These are phyloP conservation scores for Leptographium wingfieldii DNA, from an alignment of 2,329 filamentous ascomycete species.

Conservation along the genomic window DNA sequence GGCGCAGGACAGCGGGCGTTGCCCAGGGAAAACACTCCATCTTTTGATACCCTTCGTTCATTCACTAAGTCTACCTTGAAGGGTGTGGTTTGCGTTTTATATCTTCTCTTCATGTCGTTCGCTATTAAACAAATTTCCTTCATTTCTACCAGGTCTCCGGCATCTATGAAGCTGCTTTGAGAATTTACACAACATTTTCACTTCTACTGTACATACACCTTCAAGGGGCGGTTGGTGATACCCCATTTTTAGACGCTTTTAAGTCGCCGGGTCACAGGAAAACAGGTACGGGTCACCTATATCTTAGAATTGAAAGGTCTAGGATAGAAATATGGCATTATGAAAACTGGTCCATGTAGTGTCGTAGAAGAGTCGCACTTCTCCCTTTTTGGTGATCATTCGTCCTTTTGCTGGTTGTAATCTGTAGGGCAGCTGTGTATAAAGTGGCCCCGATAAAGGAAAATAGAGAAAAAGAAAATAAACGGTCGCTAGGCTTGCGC, in stretches of 20 bases:
- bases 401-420: no score
- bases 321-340: neutral
- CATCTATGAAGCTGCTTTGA: neutral
- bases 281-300: neutral
- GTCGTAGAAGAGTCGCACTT: no score
- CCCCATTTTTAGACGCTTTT: neutral
- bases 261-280: neutral
- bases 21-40: slow-evolving; percentile 3
- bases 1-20: slow-evolving; percentile 6
- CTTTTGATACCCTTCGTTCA: slow-evolving; percentile 12
- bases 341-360: neutral
- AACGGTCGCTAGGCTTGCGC: no score
- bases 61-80: slow-evolving; percentile 9
- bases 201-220: slow-evolving; percentile 4
- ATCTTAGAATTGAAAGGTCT: neutral
- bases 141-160: neutral
- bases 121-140: neutral
- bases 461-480: no score
- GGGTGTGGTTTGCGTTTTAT: slow-evolving; percentile 1
- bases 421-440: no score
- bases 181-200: slow-evolving; percentile 1
- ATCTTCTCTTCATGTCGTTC: slow-evolving; percentile 1
- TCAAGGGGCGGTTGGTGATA: neutral
- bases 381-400: neutral
- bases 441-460: no score